Percentiles rank a stretch among this genome's conserved stretches.
These are phyloP conservation scores for Pyropia yezoensis DNA, from an alignment of 23 red algal genomes.

Conservation along the genomic window DNA sequence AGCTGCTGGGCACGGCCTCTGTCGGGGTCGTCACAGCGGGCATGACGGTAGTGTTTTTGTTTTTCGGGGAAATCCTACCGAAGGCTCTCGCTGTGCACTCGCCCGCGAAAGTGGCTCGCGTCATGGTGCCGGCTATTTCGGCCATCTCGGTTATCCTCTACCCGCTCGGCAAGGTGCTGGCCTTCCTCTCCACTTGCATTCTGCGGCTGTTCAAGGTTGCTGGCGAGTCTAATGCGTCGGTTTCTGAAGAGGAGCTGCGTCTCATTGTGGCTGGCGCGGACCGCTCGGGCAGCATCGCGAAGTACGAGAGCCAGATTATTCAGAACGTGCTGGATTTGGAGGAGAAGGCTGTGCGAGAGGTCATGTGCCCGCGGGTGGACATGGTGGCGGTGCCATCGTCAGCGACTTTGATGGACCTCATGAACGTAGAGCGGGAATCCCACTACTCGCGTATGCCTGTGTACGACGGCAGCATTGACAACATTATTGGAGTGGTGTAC, in stretches of 20 bases:
- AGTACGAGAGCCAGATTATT: slow-evolving; percentile 94
- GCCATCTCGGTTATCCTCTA: slow-evolving; percentile 90
- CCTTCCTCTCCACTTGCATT: slow-evolving; percentile 45
- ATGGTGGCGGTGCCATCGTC: slow-evolving; percentile 54
- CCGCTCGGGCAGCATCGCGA: slow-evolving; percentile 86
- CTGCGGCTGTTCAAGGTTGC: slow-evolving; percentile 59
- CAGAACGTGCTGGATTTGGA: slow-evolving; percentile 86
- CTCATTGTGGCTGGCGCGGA: slow-evolving; percentile 93
- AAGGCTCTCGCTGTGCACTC: slow-evolving; percentile 90
- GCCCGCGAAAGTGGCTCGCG: slow-evolving; percentile 59
- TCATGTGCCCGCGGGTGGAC: slow-evolving; percentile 96
- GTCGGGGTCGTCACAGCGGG: slow-evolving; percentile 78
- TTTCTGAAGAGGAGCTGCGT: slow-evolving; percentile 91
- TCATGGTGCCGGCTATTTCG: slow-evolving; percentile 77
- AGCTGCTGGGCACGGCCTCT: slow-evolving; percentile 64
- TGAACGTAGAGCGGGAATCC: slow-evolving; percentile 55
- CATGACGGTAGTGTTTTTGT: slow-evolving; percentile 91
- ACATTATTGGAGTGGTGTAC: slow-evolving; percentile 82
- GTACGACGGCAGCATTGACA: slow-evolving; percentile 65
- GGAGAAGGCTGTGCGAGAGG: slow-evolving; percentile 79
- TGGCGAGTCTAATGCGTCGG: slow-evolving; percentile 46
- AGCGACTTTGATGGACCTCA: slow-evolving; percentile 35
- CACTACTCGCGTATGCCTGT: slow-evolving; percentile 96
- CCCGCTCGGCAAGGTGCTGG: slow-evolving; percentile 84
- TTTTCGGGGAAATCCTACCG: slow-evolving; percentile 97